Conservation (phyloP, 2,329 filamentous ascomycete species). For the Fusarium sp. region DNA sequence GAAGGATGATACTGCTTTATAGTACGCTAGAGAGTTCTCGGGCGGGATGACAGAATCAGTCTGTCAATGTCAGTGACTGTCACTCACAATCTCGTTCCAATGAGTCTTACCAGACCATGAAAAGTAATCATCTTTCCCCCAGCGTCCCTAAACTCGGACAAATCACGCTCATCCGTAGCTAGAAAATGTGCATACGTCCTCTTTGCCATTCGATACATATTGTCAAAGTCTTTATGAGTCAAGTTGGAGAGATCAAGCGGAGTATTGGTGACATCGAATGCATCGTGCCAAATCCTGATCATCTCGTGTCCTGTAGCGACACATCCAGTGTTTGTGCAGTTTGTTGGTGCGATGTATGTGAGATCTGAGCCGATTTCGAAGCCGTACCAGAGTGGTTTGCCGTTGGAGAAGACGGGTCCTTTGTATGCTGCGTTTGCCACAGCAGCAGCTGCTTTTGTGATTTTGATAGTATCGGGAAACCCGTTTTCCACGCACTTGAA, state of each 20-base stretch:
- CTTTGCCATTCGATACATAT: neutral
- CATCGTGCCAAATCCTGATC: neutral
- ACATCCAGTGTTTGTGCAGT: neutral
- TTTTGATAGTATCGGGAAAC: neutral
- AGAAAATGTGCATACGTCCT: constrained; percentile 1
- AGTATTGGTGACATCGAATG: neutral
- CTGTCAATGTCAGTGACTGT: constrained; percentile 4
- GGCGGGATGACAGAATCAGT: constrained; percentile 32
- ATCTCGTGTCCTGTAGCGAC: neutral
- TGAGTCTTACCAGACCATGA: constrained; percentile 22
- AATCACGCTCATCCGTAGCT: constrained; percentile 8
- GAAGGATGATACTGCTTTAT: constrained; percentile 34
- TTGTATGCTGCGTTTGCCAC: constrained; percentile 15
- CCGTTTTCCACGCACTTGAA: constrained; percentile 1
- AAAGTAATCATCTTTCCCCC: constrained; percentile 30
- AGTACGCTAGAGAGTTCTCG: constrained; percentile 42
- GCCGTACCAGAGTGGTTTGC: constrained; percentile 15
- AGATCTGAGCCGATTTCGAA: constrained; percentile 2
- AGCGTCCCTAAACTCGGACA: constrained; percentile 15
- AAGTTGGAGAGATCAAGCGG: neutral
- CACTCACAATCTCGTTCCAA: fast-evolving
- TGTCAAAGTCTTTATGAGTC: constrained; percentile 8
- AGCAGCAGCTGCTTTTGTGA: constrained; percentile 7
- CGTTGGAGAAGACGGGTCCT: constrained; percentile 17
- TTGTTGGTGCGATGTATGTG: neutral